phyloP scores from a whole-genome alignment of 441 rosid species.

The Pelargonium fulgidum region DNA sequence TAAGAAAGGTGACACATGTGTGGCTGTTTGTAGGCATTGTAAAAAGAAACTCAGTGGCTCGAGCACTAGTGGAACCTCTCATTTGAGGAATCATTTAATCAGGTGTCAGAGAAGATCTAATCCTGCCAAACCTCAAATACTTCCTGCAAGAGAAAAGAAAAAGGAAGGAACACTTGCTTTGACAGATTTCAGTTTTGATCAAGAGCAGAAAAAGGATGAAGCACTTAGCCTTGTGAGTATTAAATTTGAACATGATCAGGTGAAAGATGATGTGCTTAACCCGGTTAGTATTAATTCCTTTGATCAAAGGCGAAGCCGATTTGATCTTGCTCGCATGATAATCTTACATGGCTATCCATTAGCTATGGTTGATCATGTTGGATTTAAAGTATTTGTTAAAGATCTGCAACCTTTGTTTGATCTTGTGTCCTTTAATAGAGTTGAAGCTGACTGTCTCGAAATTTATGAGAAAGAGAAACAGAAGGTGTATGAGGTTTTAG shows the following conservation, averaged over 20 bases:
- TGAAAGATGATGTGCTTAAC: constrained; percentile 31
- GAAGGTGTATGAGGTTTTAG: constrained; percentile 48
- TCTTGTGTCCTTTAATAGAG: constrained; percentile 36
- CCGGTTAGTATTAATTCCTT: constrained; percentile 23
- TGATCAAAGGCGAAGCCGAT: constrained; percentile 58
- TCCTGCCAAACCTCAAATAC: constrained; percentile 26
- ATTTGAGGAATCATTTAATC: constrained; percentile 62
- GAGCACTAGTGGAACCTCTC: constrained; percentile 69
- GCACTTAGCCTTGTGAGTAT: constrained; percentile 34
- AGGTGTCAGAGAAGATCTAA: constrained; percentile 50
- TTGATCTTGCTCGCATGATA: constrained; percentile 68
- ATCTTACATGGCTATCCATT: constrained; percentile 62
- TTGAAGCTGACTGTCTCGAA: constrained; percentile 63
- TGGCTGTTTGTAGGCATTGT: constrained; percentile 70
- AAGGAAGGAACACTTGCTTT: constrained; percentile 40
- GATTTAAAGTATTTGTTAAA: constrained; percentile 55
- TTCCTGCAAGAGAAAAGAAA: constrained; percentile 46
- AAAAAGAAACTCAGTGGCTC: constrained; percentile 66
- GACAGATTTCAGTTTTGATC: constrained; percentile 23
- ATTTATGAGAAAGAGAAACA: constrained; percentile 57
- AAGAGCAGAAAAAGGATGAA: constrained; percentile 44
- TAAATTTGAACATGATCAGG: constrained; percentile 42
- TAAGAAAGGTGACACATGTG: constrained; percentile 49
- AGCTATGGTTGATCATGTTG: constrained; percentile 58
- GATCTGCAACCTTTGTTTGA: constrained; percentile 62